phyloP scores from a whole-genome alignment of 2,329 filamentous ascomycete species.

The Alternaria triticina region DNA sequence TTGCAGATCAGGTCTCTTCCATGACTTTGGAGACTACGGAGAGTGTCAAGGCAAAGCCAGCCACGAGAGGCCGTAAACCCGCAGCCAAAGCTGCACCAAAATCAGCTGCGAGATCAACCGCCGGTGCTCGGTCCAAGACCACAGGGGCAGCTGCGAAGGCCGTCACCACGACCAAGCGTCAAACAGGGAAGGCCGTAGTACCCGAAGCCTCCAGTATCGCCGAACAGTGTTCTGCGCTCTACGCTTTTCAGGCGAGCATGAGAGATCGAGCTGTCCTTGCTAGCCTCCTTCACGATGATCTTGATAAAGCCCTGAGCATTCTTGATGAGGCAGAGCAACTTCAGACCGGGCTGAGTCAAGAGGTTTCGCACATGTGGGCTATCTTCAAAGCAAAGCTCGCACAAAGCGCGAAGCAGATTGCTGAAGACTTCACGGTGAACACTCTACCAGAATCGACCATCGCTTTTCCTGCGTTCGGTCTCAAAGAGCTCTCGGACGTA shows the following conservation, averaged over 20 bases:
- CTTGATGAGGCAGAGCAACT: slow-evolving; percentile 34
- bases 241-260: slow-evolving; percentile 56
- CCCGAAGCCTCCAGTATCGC: slow-evolving; percentile 20
- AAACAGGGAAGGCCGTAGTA: slow-evolving; percentile 7
- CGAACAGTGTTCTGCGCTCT: slow-evolving; percentile 49
- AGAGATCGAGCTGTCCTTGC: slow-evolving; percentile 59
- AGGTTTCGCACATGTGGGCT: slow-evolving; percentile 61
- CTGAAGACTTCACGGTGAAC: slow-evolving; percentile 82
- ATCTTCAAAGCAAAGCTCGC: slow-evolving; percentile 72
- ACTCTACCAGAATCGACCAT: slow-evolving; percentile 92
- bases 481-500: slow-evolving; percentile 36
- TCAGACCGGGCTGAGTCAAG: slow-evolving; percentile 48
- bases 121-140: slow-evolving; percentile 23
- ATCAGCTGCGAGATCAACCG: slow-evolving; percentile 13
- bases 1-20: slow-evolving; percentile 53
- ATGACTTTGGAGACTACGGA: slow-evolving; percentile 44
- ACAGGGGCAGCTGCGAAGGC: slow-evolving; percentile 21
- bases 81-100: slow-evolving; percentile 22
- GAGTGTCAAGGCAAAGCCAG: slow-evolving; percentile 12
- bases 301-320: slow-evolving; percentile 35
- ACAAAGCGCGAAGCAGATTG: slow-evolving; percentile 74
- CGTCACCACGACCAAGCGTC: slow-evolving; percentile 17
- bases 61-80: slow-evolving; percentile 32
- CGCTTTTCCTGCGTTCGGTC: slow-evolving; percentile 74
- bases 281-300: slow-evolving; percentile 39